A percentile compares a stretch with the other conserved stretches of the same genome.
These are phyloP conservation scores for Chlorencoelia australis DNA, from an alignment of 2,329 filamentous ascomycete genomes.

Conservation along the genomic window DNA sequence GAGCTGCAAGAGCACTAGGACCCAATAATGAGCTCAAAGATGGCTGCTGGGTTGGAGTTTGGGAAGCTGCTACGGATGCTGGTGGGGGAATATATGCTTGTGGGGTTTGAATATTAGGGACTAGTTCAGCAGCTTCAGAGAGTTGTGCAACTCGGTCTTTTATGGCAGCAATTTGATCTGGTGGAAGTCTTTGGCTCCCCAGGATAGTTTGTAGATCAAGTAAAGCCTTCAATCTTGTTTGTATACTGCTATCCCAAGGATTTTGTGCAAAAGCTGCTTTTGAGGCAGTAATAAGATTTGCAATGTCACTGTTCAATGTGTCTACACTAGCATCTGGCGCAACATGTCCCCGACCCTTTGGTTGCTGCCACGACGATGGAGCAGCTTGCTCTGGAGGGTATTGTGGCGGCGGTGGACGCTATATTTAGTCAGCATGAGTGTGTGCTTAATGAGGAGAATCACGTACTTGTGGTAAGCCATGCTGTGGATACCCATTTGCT, in stretches of 20 bases:
- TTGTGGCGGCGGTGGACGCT: constrained; percentile 12
- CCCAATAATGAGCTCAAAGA: constrained; percentile 46
- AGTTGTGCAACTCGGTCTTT: constrained; percentile 77
- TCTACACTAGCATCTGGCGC: constrained; percentile 51
- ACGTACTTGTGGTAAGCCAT: constrained; percentile 23
- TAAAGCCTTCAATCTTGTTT: constrained; percentile 73
- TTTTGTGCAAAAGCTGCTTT: constrained; percentile 66
- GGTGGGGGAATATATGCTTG: constrained; percentile 19
- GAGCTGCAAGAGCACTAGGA: constrained; percentile 36
- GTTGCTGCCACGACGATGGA: constrained; percentile 25
- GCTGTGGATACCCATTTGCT: constrained; percentile 15
- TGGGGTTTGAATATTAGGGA: constrained; percentile 27
- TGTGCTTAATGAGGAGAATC: no score
- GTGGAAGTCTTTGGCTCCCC: constrained; percentile 65
- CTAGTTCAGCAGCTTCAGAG: constrained; percentile 27
- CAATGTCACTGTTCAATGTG: constrained; percentile 73
- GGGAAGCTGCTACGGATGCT: constrained; percentile 20
- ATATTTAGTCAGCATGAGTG: constrained; percentile 10
- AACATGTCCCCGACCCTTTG: constrained; percentile 22
- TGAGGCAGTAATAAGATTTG: constrained; percentile 62
- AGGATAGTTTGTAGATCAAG: constrained; percentile 75
- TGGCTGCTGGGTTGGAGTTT: constrained; percentile 22
- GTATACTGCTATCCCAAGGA: constrained; percentile 64
- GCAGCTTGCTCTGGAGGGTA: constrained; percentile 21
- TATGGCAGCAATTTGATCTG: constrained; percentile 74